Conservation (phyloP, 352 stramenopile genomes). For the Phytopythium mirpurense region DNA sequence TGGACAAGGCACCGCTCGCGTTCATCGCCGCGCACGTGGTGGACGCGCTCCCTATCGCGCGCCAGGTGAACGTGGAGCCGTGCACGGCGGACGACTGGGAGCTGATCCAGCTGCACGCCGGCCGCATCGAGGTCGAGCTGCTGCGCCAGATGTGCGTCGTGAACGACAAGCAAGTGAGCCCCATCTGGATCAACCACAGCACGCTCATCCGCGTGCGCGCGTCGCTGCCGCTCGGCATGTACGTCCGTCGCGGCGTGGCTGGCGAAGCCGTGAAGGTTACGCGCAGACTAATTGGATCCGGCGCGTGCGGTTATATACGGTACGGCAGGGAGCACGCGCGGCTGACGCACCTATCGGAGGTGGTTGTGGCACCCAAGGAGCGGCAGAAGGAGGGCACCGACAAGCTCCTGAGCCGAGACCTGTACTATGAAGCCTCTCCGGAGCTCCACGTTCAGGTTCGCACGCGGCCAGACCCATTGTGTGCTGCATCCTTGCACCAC, state of each 20-base stretch:
- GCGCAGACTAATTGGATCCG: too few species aligned
- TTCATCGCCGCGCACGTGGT: constrained; percentile 72
- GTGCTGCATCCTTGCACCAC: too few species aligned
- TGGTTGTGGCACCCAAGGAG: constrained; percentile 76
- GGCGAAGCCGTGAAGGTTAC: too few species aligned
- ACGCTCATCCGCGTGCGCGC: constrained; percentile 64
- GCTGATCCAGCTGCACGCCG: constrained; percentile 84
- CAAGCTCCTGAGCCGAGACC: constrained; percentile 32
- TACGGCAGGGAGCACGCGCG: constrained; percentile 53
- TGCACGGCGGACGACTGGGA: constrained; percentile 88
- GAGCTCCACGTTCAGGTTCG: constrained; percentile 43
- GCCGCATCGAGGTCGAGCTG: constrained; percentile 75
- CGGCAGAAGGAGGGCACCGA: constrained; percentile 24
- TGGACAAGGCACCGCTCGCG: constrained; percentile 49
- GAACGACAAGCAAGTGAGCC: constrained; percentile 81
- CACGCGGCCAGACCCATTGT: not conserved
- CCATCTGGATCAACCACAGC: constrained; percentile 79
- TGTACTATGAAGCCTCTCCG: constrained; percentile 58
- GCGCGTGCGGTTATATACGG: too few species aligned
- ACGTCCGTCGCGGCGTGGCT: constrained; percentile 15
- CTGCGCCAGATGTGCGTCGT: constrained; percentile 85
- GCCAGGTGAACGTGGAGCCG: constrained; percentile 79
- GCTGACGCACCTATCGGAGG: constrained; percentile 60
- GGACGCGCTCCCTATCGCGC: constrained; percentile 59
- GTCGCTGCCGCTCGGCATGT: constrained; percentile 63